Conservation (phyloP, 257 asterid genomes). For the Ehretia macrophylla region DNA sequence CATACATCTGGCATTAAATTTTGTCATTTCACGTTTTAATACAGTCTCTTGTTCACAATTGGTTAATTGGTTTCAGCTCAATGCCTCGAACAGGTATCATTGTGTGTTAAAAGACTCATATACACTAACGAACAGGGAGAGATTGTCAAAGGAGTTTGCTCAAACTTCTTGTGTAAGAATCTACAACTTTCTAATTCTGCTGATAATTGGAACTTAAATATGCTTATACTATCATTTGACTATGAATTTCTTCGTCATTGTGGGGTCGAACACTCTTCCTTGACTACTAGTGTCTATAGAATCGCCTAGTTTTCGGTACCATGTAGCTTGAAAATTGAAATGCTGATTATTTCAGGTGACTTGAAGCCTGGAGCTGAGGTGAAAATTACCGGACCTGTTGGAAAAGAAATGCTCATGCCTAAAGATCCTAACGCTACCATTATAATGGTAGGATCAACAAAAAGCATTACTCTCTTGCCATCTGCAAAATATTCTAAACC, state of each 20-base stretch:
- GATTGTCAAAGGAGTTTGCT: conserved; percentile 88
- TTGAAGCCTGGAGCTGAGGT: conserved; percentile 84
- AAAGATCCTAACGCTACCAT: conserved; percentile 87
- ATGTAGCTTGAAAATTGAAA: neutral
- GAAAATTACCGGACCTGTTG: conserved; percentile 93
- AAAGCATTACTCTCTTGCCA: neutral
- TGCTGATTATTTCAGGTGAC: conserved; percentile 53
- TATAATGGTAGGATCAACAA: conserved; percentile 46
- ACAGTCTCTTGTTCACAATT: no score
- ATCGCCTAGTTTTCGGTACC: neutral
- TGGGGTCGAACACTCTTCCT: no score
- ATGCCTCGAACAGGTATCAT: conserved; percentile 51
- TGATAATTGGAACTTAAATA: neutral
- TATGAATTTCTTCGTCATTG: no score
- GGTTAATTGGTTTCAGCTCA: neutral
- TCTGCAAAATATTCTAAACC: neutral
- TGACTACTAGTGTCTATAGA: neutral
- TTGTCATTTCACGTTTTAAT: no score
- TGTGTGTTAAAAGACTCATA: conserved; percentile 85
- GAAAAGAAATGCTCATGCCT: conserved; percentile 98
- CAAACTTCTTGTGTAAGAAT: conserved; percentile 86
- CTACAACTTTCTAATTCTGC: conserved; percentile 1
- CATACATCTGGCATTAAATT: neutral
- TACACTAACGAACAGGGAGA: conserved; percentile 88
- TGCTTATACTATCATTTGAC: neutral